phyloP scores from a whole-genome alignment of 164 flowering plant genomes.

The Vitis vinifera region ASM3070453v1 NC_081822.1:2652501-2653000 shows the following conservation, averaged over 20 bases:
- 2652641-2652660: slow-evolving; percentile 7
- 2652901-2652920: slow-evolving; percentile 16
- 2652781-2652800: slow-evolving; percentile 39
- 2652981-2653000: slow-evolving; percentile 45
- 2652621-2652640: slow-evolving; percentile 2
- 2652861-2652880: slow-evolving; percentile 17
- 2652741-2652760: slow-evolving; percentile 13
- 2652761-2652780: slow-evolving; percentile 34
- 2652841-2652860: slow-evolving; percentile 24
- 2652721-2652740: slow-evolving; percentile 20
- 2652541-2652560: slow-evolving; percentile 30
- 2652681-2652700: slow-evolving; percentile 9
- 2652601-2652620: slow-evolving; percentile 10
- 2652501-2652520: slow-evolving; percentile 13
- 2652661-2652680: slow-evolving; percentile 9
- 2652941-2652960: slow-evolving; percentile 49
- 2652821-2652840: slow-evolving; percentile 29
- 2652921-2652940: slow-evolving; percentile 50
- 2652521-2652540: slow-evolving; percentile 28
- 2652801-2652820: slow-evolving; percentile 33
- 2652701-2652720: slow-evolving; percentile 9
- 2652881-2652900: not conserved
- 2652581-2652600: slow-evolving; percentile 12
- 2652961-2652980: slow-evolving; percentile 32
- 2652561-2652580: slow-evolving; percentile 10